A percentile compares a stretch with the other conserved stretches of the same genome.
Conservation (phyloP, 108 stramenopile species). For the Pseudonitzschia delicatissima region DNA sequence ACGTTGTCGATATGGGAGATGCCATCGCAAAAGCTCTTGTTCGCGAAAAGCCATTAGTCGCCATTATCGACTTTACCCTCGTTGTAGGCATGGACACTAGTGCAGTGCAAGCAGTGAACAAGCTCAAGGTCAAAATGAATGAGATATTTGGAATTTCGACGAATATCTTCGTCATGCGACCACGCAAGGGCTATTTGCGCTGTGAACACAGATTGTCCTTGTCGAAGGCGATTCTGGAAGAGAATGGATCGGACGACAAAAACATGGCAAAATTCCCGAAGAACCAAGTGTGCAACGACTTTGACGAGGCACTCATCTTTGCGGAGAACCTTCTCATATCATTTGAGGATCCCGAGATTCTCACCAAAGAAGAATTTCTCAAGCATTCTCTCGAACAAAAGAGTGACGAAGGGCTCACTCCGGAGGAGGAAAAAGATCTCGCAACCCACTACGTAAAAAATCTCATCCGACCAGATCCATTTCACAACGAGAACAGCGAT, state of each 20-base stretch:
- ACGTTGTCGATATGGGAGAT: slow-evolving; percentile 48
- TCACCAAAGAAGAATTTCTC: neutral
- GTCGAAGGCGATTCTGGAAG: slow-evolving; percentile 32
- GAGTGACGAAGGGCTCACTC: neutral
- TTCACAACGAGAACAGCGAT: slow-evolving; percentile 21
- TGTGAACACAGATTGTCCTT: slow-evolving; percentile 58
- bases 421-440: slow-evolving; percentile 29
- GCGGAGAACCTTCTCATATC: slow-evolving; percentile 69
- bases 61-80: slow-evolving; percentile 74
- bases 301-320: slow-evolving; percentile 66
- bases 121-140: slow-evolving; percentile 53
- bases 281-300: slow-evolving; percentile 45
- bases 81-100: slow-evolving; percentile 75
- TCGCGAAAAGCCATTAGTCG: slow-evolving; percentile 44
- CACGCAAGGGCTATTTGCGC: slow-evolving; percentile 54
- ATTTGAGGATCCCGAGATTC: slow-evolving; percentile 33
- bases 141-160: slow-evolving; percentile 43
- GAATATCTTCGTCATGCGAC: slow-evolving; percentile 64
- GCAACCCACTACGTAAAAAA: slow-evolving; percentile 36
- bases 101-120: slow-evolving; percentile 67
- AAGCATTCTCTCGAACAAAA: neutral
- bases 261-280: neutral
- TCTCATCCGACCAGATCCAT: slow-evolving; percentile 14
- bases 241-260: neutral
- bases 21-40: slow-evolving; percentile 42